Conservation (phyloP, 306 rosid genomes). For the Morella rubra region DNA sequence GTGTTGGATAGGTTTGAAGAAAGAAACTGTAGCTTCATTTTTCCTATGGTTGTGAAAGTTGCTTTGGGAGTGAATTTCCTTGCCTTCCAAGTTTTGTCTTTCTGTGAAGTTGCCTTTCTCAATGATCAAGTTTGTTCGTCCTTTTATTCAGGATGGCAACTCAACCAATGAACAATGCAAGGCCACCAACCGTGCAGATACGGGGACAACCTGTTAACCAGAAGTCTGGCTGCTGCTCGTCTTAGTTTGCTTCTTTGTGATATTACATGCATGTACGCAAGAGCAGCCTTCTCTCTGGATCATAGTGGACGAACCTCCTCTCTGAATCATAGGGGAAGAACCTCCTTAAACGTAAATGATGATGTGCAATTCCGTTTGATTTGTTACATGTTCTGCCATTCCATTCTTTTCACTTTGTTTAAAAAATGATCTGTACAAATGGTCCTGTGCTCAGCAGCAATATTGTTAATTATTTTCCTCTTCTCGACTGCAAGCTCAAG, state of each 20-base stretch:
- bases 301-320: constrained; percentile 3
- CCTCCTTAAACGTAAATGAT: constrained; percentile 14
- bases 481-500: background rate
- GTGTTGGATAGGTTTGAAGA: background rate
- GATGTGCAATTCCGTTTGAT: constrained; percentile 16
- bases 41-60: background rate
- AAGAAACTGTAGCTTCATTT: background rate
- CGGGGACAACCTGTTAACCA: constrained; percentile 59
- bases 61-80: constrained; percentile 3
- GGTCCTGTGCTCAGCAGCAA: constrained; percentile 15
- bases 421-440: constrained; percentile 36
- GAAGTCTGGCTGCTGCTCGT: constrained; percentile 63
- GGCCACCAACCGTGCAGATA: constrained; percentile 57
- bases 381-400: constrained; percentile 14
- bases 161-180: constrained; percentile 50
- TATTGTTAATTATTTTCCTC: background rate
- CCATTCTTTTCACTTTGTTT: constrained; percentile 33
- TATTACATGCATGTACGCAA: constrained; percentile 17
- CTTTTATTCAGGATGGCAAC: constrained; percentile 49
- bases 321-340: constrained; percentile 17
- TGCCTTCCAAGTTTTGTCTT: background rate
- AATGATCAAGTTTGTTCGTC: background rate
- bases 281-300: constrained; percentile 13
- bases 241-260: constrained; percentile 26
- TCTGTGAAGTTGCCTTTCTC: background rate